A percentile compares a stretch with the other conserved stretches of the same genome.
Conservation (phyloP, 495 filamentous ascomycete genomes). For the Penicillium lagena region DNA sequence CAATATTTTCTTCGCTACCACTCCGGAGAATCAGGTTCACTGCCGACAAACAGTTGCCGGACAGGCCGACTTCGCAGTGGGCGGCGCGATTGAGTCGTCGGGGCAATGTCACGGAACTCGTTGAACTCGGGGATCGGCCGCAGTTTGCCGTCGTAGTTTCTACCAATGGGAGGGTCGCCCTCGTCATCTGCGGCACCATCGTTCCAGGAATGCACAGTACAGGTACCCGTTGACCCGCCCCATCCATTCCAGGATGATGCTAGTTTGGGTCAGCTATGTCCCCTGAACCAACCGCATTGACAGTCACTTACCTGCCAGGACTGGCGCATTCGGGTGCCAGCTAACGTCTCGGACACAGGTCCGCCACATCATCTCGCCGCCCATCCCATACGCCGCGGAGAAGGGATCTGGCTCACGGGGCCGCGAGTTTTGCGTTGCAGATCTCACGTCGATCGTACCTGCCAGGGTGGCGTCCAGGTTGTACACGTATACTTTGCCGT, state of each 20-base stretch:
- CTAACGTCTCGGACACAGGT: slow-evolving; percentile 88
- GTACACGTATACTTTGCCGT: slow-evolving; percentile 85
- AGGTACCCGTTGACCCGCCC: slow-evolving; percentile 62
- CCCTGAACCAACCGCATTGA: neutral
- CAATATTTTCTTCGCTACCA: neutral
- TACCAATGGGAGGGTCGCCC: slow-evolving; percentile 53
- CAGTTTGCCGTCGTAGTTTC: slow-evolving; percentile 52
- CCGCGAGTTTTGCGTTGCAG: slow-evolving; percentile 55
- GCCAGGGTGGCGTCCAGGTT: slow-evolving; percentile 92
- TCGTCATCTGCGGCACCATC: slow-evolving; percentile 59
- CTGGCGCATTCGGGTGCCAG: slow-evolving; percentile 88
- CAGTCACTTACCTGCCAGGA: slow-evolving; percentile 66
- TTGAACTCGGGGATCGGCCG: slow-evolving; percentile 24
- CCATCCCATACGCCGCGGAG: slow-evolving; percentile 31
- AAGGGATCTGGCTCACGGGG: slow-evolving; percentile 43
- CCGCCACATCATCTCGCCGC: slow-evolving; percentile 49
- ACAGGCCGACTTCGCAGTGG: slow-evolving; percentile 19
- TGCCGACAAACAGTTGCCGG: slow-evolving; percentile 7
- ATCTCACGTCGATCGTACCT: slow-evolving; percentile 67
- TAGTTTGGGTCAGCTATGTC: slow-evolving; percentile 17
- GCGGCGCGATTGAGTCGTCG: slow-evolving; percentile 7
- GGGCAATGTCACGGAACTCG: slow-evolving; percentile 14
- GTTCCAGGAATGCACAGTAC: slow-evolving; percentile 71
- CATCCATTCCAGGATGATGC: slow-evolving; percentile 78
- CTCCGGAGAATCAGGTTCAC: neutral